Percentiles rank a stretch among this genome's conserved stretches.
Conservation (phyloP, 768 basidiomycete genomes). For the Suillus hirtellus region DNA sequence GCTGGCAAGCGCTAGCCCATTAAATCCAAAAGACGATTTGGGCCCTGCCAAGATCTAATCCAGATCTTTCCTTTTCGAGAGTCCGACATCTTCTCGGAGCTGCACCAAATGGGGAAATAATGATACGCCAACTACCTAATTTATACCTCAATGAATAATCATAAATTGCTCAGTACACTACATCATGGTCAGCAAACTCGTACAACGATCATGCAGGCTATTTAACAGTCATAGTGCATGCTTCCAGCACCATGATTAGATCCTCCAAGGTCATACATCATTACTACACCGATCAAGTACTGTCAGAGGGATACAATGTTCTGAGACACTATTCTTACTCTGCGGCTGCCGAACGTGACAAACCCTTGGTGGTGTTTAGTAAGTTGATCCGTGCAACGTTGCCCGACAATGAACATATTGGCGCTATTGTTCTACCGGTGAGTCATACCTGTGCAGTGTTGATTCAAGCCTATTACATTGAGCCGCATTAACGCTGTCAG, state of each 20-base stretch:
- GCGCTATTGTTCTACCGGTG: background rate
- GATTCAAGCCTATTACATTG: background rate
- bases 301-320: background rate
- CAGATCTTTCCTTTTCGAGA: slow-evolving; percentile 4
- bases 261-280: too few species aligned
- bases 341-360: background rate
- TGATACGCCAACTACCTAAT: background rate
- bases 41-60: background rate
- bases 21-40: background rate
- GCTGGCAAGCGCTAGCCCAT: slow-evolving; percentile 5
- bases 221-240: too few species aligned
- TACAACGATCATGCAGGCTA: background rate
- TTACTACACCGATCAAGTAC: background rate
- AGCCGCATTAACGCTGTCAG: background rate
- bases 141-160: slow-evolving; percentile 3
- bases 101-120: background rate
- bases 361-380: background rate
- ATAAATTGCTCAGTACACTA: background rate
- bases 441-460: background rate
- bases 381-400: background rate
- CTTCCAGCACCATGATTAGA: too few species aligned
- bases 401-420: background rate
- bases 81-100: background rate
- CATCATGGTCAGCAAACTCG: background rate
- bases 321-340: background rate